Base-by-base conservation (phyloP, 2,329 filamentous ascomycete species). In the Nemania sp. region DNA sequence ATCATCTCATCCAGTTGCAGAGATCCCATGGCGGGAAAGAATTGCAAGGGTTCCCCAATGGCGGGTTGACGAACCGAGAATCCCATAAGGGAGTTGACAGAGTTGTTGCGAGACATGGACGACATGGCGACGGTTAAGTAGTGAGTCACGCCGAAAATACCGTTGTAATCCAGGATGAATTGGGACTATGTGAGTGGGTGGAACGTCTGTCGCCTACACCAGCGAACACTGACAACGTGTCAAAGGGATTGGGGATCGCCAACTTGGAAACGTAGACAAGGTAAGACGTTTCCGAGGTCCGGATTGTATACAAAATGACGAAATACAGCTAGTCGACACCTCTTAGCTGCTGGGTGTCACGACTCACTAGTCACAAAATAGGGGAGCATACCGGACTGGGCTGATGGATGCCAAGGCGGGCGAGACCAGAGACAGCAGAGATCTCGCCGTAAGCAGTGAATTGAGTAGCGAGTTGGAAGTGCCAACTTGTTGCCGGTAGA, bases 11-110 rank as follows among this genome's bases (percentile, higher is more conserved):
- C 84, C 54, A 88, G 80, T 73, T 90, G 81, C 75, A 83, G 68
- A 62, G 82, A 79, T 71, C 87, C 78, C 75, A 91, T 77, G 69
- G 88, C 77, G 77, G 91, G 82, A 73, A 87, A 75, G 82, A 91
- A 87, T 75, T 91, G 78, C 58, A 88, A 78, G 62, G 81, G 75
- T 49, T 81, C 79, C 53, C 85, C 85, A 56, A 85, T 77, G 50
- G 78, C 73, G 45, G 83, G 79, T 77, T 88, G 86, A 71, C 81
- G 85, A 72, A 88, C 79, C 61, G 84, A 85, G 73, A 87, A 87
- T 58, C 83, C 83, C 75, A 80, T 73, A 39, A 76, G 68, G 65
- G 73, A 67, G 61, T 66, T 68, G 65, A 69, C 57, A 47, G 76
- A 75, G 62, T 69, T 70, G 67, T 75, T 74, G 62, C 71, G 69